These are phyloP conservation scores for Apophysomyces trapeziformis DNA, from an alignment of 371 early-diverging fungal genomes.

Conservation along the genomic window DNA sequence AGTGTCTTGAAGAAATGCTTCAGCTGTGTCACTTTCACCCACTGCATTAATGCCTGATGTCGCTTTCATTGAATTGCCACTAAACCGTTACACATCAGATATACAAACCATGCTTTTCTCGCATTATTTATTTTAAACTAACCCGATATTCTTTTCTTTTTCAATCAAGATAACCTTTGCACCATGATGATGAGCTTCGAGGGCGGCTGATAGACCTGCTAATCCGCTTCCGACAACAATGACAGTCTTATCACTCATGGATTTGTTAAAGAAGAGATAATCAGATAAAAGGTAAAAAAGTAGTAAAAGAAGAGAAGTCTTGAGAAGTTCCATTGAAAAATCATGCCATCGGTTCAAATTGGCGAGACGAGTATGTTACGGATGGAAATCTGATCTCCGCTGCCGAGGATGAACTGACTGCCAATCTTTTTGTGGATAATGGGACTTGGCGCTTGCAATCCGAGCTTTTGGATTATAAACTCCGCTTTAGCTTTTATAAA, in stretches of 20 bases:
- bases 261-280: slow-evolving; percentile 12
- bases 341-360: too few relatives aligned
- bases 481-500: too few relatives aligned
- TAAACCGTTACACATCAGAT: slow-evolving; percentile 4
- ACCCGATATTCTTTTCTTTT: slow-evolving; percentile 74
- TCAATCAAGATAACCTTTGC: slow-evolving; percentile 74
- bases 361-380: too few relatives aligned
- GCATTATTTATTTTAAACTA: neutral
- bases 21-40: slow-evolving; percentile 66
- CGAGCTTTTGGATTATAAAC: too few relatives aligned
- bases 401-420: too few relatives aligned
- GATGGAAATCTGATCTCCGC: too few relatives aligned
- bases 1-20: slow-evolving; percentile 74
- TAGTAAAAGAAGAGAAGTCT: slow-evolving; percentile 19
- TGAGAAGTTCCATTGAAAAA: slow-evolving; percentile 4
- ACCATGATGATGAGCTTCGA: slow-evolving; percentile 69
- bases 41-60: slow-evolving; percentile 90
- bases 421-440: too few relatives aligned
- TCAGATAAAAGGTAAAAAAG: slow-evolving; percentile 17
- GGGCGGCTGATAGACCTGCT: slow-evolving; percentile 81
- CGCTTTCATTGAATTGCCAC: slow-evolving; percentile 83
- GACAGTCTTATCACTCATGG: slow-evolving; percentile 28
- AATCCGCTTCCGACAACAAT: slow-evolving; percentile 82
- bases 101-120: neutral
- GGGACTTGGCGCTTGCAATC: too few relatives aligned